Evolutionary conservation across 306 rosid species (phyloP), one percentile per base, ranked within the genome.

Genomic region (Rosa multiflora): DNA sequence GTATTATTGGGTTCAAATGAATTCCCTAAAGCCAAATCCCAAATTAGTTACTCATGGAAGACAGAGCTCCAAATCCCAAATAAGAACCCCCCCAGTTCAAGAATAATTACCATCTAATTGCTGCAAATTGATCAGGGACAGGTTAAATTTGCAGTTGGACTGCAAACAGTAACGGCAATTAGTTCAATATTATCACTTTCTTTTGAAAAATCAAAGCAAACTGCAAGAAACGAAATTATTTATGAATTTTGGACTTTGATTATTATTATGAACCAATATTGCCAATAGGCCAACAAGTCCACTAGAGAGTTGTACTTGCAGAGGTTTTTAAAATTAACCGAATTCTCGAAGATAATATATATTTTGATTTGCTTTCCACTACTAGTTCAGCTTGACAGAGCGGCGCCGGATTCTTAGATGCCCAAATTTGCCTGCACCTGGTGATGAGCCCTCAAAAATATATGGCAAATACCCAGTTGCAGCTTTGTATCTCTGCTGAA

Each of bases 401-500:
- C 88, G 89, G 5, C 91, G 88, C 68, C 87, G 86, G 80, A 95
- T 63, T 86, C 82, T 93, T 58, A 93, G 86, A 81, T 88, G 74
- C 37, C 97, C 98, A 40, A 95, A 93, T 83, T 85, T 93, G n/a
- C 92, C 95, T 1, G 98, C 97, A 59, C 94, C 98, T 0, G 99
- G 97, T 14, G 99, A 95, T 4, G 98, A 95, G 70, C 99, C 98
- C 86, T 95, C 98, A 72, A 95, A 91, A 78, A 90, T 42, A 64
- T 79, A 90, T 21, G 98, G 99, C 84, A 89, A 62, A 55, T 90
- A 93, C 20, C 96, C 98, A 0, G 97, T 93, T 13, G 96, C 98
- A 42, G 64, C 89, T 83, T 90, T 88, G 90, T 95, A 93, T 80
- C 97, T 91, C 67, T 86, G 88, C 83, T 92, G 98, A 86, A 95